phyloP scores from a whole-genome alignment of 176 grass and related monocot genomes.

The Musa itinerans region DNA sequence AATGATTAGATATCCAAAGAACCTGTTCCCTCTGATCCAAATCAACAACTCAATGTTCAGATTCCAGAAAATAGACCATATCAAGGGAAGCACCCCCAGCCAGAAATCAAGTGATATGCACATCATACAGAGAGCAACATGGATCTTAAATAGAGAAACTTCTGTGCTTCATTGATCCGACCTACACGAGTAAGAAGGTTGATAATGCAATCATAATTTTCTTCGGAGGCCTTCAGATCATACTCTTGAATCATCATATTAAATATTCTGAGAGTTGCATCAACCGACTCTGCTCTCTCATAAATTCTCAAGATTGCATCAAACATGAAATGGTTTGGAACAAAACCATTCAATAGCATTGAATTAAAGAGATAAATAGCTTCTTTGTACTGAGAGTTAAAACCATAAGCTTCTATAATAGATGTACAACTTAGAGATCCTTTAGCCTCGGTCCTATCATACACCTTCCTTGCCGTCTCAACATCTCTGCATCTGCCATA shows the following conservation, averaged over 20 bases:
- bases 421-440: constrained; percentile 68
- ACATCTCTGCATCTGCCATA: constrained; percentile 67
- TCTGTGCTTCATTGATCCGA: constrained; percentile 54
- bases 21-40: too few relatives aligned
- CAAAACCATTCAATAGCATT: constrained; percentile 61
- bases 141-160: constrained; percentile 57
- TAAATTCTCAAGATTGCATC: constrained; percentile 57
- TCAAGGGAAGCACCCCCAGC: too few relatives aligned
- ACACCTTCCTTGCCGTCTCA: constrained; percentile 52
- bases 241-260: constrained; percentile 56
- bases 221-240: constrained; percentile 55
- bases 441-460: constrained; percentile 44
- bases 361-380: constrained; percentile 59
- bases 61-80: too few relatives aligned
- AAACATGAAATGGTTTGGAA: constrained; percentile 63
- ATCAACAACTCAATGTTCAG: too few relatives aligned
- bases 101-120: too few relatives aligned
- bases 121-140: constrained; percentile 16
- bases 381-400: constrained; percentile 47
- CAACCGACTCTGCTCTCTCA: constrained; percentile 32
- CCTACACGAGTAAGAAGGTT: constrained; percentile 37
- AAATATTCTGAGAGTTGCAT: constrained; percentile 57
- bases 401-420: constrained; percentile 71
- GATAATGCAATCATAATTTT: constrained; percentile 78
- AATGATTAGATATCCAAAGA: too few relatives aligned